Evolutionary conservation across 495 filamentous ascomycete genomes (phyloP).

Genomic region (Extremus antarcticus): DNA sequence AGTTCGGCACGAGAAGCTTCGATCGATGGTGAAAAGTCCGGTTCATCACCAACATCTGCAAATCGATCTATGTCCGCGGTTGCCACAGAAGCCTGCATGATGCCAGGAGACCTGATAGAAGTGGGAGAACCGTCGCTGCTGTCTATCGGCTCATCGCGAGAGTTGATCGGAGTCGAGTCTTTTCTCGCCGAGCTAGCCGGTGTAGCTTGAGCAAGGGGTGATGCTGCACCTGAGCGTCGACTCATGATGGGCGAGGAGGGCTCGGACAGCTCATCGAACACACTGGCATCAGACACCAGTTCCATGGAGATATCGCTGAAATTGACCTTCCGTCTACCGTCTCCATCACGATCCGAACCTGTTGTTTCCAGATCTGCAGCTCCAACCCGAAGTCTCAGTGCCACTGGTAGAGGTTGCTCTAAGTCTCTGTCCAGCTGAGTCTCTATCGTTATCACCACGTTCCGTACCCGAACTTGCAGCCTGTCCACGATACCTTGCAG

Average conservation of each 20-base stretch:
- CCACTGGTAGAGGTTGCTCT: neutral
- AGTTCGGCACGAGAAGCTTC: neutral
- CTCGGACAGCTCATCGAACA: conserved; percentile 7
- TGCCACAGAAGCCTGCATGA: conserved; percentile 6
- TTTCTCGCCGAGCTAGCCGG: neutral
- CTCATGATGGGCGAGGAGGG: neutral
- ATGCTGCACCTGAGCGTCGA: neutral
- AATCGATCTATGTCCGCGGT: conserved; percentile 10
- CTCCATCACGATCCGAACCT: neutral
- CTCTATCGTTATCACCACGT: conserved; percentile 47
- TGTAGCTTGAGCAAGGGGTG: neutral
- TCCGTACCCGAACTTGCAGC: conserved; percentile 55
- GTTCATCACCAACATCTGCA: conserved; percentile 9
- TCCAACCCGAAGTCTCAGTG: conserved; percentile 41
- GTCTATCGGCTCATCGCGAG: neutral
- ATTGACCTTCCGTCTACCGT: neutral
- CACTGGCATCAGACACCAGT: conserved; percentile 10
- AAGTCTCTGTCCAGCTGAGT: conserved; percentile 38
- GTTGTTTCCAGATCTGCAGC: conserved; percentile 52
- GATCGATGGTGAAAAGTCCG: neutral
- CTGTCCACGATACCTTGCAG: conserved; percentile 74
- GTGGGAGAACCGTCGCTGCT: neutral
- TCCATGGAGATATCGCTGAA: conserved; percentile 11
- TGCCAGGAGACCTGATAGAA: neutral
- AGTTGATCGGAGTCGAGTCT: neutral